Percentiles rank a stretch among this genome's conserved stretches.
phyloP scores from a whole-genome alignment of 2,329 filamentous ascomycete species.

The Fusarium mangiferae region DNA sequence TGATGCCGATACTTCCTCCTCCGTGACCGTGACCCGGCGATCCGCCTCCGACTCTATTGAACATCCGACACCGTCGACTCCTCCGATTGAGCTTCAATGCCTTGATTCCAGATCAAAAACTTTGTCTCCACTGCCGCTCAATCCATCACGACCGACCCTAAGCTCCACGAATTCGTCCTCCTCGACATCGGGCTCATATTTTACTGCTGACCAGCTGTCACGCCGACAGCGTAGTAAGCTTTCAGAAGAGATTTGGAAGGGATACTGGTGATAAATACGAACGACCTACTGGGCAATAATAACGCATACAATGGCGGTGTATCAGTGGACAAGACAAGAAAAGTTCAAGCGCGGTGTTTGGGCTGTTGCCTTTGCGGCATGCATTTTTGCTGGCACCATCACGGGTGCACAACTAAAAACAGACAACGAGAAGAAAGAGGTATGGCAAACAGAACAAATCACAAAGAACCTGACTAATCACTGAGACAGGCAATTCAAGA shows the following conservation, averaged over 20 bases:
- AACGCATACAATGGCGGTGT: slow-evolving; percentile 21
- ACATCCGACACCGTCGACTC: slow-evolving; percentile 7
- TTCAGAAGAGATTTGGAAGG: slow-evolving; percentile 43
- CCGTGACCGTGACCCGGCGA: slow-evolving; percentile 17
- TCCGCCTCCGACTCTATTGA: slow-evolving; percentile 17
- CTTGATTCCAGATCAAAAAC: background rate
- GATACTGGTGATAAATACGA: slow-evolving; percentile 39
- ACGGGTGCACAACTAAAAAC: slow-evolving; percentile 62
- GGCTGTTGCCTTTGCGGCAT: slow-evolving; percentile 59
- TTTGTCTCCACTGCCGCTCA: background rate
- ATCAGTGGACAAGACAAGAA: slow-evolving; percentile 47
- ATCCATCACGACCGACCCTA: background rate
- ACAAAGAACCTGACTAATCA: background rate
- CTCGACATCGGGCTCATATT: slow-evolving; percentile 2
- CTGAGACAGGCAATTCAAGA: slow-evolving; percentile 47
- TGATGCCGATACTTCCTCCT: slow-evolving; percentile 17
- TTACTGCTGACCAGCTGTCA: slow-evolving; percentile 17
- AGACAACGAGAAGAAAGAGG: slow-evolving; percentile 58
- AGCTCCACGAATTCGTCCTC: background rate
- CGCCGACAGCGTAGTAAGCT: slow-evolving; percentile 33
- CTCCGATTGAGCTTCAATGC: slow-evolving; percentile 21
- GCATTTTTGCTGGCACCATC: slow-evolving; percentile 58
- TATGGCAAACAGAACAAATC: slow-evolving; percentile 31
- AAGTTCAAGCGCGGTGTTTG: slow-evolving; percentile 50
- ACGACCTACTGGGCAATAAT: background rate